Evolutionary conservation across 176 grass and related monocot genomes (phyloP).

Genomic region (Ananas comosus): DNA sequence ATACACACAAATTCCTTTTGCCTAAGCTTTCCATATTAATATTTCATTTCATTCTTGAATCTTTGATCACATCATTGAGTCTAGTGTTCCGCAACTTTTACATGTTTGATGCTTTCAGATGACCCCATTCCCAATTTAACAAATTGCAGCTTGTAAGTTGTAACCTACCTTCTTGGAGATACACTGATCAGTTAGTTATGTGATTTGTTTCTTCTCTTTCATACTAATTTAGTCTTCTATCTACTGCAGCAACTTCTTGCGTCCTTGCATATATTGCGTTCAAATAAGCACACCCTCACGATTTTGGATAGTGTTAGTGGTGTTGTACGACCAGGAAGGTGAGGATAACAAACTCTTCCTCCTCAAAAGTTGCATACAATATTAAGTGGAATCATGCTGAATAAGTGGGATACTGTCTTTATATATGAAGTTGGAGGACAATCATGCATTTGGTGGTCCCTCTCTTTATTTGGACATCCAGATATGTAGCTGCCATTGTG

Average conservation of each 20-base stretch:
- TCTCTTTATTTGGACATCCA: background rate
- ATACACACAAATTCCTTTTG: too few species aligned
- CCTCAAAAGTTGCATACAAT: background rate
- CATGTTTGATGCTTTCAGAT: background rate
- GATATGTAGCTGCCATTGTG: background rate
- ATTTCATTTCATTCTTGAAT: background rate
- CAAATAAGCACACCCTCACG: constrained; percentile 34
- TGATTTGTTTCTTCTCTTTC: background rate
- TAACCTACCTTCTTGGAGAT: background rate
- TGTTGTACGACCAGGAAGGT: constrained; percentile 55
- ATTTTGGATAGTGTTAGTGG: constrained; percentile 58
- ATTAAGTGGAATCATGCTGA: background rate
- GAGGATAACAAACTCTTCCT: constrained; percentile 13
- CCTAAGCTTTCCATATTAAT: too few species aligned
- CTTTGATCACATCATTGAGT: background rate
- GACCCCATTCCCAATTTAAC: background rate
- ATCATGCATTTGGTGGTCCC: too few species aligned
- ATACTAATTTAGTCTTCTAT: background rate
- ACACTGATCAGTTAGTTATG: background rate
- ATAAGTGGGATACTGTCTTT: background rate
- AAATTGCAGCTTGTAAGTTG: background rate
- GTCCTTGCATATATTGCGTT: constrained; percentile 22
- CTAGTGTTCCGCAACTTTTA: background rate
- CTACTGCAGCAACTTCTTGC: constrained; percentile 34
- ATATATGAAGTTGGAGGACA: background rate